Conservation (phyloP, 176 grass and related monocot species). For the Lolium perenne region DNA sequence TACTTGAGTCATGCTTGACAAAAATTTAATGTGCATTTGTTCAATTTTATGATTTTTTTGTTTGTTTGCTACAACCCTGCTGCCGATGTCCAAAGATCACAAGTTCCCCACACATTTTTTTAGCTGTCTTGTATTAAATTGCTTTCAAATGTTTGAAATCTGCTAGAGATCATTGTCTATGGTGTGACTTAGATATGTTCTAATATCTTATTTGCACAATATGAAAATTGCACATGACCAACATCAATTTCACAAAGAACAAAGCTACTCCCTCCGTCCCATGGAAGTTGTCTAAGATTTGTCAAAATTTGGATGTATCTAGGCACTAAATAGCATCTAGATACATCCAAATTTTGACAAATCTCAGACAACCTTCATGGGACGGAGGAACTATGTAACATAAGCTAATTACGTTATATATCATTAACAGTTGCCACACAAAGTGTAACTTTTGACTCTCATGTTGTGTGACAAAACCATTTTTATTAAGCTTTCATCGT, state of each 20-base stretch:
- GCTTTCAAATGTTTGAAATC: slow-evolving; percentile 17
- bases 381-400: neutral
- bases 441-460: neutral
- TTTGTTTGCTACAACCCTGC: neutral
- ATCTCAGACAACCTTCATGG: too few relatives aligned
- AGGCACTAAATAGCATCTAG: too few relatives aligned
- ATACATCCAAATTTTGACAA: too few relatives aligned
- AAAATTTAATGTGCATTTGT: slow-evolving; percentile 14
- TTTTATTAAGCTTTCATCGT: slow-evolving; percentile 18
- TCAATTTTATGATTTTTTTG: slow-evolving; percentile 10
- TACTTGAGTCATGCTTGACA: slow-evolving; percentile 25
- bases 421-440: neutral
- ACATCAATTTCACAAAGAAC: neutral
- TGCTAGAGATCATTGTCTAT: slow-evolving; percentile 8
- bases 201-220: neutral
- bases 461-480: neutral
- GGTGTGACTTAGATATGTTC: neutral
- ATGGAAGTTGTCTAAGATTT: too few relatives aligned
- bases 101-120: neutral
- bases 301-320: too few relatives aligned
- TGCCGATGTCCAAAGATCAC: neutral
- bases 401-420: neutral
- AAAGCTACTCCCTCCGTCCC: neutral
- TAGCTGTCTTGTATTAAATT: neutral
- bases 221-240: neutral